A percentile compares a stretch with the other conserved stretches of the same genome.
Evolutionary conservation across 2,329 filamentous ascomycete species (phyloP).

Genomic region (Calonectria pseudoreteaudii): DNA sequence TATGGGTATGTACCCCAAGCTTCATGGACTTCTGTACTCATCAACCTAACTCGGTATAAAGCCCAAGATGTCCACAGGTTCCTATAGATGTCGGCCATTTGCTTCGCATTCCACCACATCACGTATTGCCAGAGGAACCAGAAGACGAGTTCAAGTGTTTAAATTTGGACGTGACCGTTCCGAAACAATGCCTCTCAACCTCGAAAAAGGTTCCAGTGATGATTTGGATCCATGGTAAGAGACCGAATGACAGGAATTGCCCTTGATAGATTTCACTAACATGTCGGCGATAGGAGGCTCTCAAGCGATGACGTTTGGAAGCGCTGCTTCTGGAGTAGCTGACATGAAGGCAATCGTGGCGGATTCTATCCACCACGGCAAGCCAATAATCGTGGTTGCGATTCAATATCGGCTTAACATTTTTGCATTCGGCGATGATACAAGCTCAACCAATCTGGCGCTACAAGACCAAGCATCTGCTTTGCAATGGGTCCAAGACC

Average conservation of each 20-base stretch:
- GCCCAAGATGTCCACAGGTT: conserved; percentile 56
- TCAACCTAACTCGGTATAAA: conserved; percentile 21
- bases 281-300: conserved; percentile 47
- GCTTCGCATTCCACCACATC: conserved; percentile 53
- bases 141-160: conserved; percentile 58
- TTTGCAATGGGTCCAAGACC: conserved; percentile 44
- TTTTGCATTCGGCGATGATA: conserved; percentile 57
- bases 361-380: conserved; percentile 46
- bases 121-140: conserved; percentile 36
- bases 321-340: conserved; percentile 53
- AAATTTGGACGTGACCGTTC: conserved; percentile 55
- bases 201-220: conserved; percentile 50
- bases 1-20: not conserved
- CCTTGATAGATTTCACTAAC: not conserved
- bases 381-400: conserved; percentile 32
- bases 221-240: conserved; percentile 57
- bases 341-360: conserved; percentile 50
- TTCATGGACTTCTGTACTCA: not conserved
- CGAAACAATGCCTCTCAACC: conserved; percentile 31
- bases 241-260: rapidly evolving
- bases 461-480: conserved; percentile 49
- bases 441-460: conserved; percentile 51
- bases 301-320: conserved; percentile 57
- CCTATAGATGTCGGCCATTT: conserved; percentile 56
- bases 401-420: conserved; percentile 41